A percentile compares a stretch with the other conserved stretches of the same genome.
Conservation (phyloP, 164 flowering plant species). For the Protea cynaroides region DNA sequence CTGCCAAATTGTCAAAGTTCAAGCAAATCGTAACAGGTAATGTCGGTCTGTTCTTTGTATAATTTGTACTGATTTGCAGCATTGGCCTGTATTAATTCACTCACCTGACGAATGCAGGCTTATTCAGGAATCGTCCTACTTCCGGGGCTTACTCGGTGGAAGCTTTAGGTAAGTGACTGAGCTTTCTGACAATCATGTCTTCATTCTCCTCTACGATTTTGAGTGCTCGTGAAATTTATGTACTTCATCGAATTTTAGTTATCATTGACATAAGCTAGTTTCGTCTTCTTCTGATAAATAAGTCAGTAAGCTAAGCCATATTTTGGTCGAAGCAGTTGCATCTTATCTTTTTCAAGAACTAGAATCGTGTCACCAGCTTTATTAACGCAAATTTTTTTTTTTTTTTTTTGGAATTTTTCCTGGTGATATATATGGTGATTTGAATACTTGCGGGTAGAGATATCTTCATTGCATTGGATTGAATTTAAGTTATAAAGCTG, state of each 20-base stretch:
- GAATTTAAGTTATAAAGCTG: too few relatives aligned
- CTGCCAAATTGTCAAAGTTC: constrained; percentile 29
- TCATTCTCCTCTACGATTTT: neutral
- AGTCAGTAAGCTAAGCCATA: neutral
- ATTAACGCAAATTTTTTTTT: neutral
- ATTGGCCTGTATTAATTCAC: neutral
- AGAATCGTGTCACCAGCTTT: neutral
- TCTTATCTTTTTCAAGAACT: neutral
- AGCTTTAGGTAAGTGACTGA: constrained; percentile 18
- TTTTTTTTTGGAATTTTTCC: neutral
- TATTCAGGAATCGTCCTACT: constrained; percentile 24
- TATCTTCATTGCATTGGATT: too few relatives aligned
- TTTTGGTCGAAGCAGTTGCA: too few relatives aligned
- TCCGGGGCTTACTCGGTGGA: constrained; percentile 28
- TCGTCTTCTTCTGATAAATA: too few relatives aligned
- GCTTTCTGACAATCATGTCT: neutral
- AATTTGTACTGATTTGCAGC: neutral
- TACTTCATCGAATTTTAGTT: neutral
- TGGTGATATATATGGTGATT: neutral
- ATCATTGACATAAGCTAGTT: neutral
- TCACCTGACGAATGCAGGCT: constrained; percentile 15
- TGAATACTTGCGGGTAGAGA: neutral
- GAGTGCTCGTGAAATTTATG: neutral
- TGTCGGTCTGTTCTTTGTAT: neutral
- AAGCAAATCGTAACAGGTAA: constrained; percentile 39